Base-by-base conservation (phyloP, 1,284 basidiomycete species). In the Vanrija sp. region DNA sequence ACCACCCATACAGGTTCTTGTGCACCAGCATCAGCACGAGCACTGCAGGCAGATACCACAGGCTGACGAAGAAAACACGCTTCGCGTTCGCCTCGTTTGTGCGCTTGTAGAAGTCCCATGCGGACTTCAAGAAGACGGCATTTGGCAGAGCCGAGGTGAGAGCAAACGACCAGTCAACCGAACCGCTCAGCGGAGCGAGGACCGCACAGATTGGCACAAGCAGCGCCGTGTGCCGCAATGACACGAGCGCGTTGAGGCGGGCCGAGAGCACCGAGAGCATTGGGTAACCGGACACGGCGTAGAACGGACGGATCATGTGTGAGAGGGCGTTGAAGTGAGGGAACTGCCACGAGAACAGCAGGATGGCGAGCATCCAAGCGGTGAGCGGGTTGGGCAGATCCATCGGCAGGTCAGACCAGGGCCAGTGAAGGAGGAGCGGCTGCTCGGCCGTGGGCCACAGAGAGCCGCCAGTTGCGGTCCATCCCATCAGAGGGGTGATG, bases 311-410 rank as follows among this genome's bases (percentile, higher is more conserved):
- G 14, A 96, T 83, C 48, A 93, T 81, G 76, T 97, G 85, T 3
- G 93, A 86, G n/a, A 98, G 81, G 1, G 91, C 79, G 77, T 96
- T 98, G 80, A 99, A 98, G 75, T 98, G 96, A 18, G 96, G 95
- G 75, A 98, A 98, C 72, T 99, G 96, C 96, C 96, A 99, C 56
- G 88, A 89, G 78, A 87, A 99, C 14, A 98, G 83, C 49, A 97
- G 76, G 71, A 85, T 80, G 76, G 88, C 90, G 3, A 97, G 79
- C 2, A 86, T 84, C 52, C 88, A 76, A 0, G 89, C 85, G 0
- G 86, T 84, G 42, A 94, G 83, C 1, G 89, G 86, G 68, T 89
- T 91, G 67, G 74, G 72, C 6, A 63, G 52, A 38, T 61, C 44
- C 9, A 34, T 34, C 18, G 63, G 44, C 26, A 47, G 48, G 43